Evolutionary conservation across 2,329 filamentous ascomycete species (phyloP), one percentile per base, ranked within the genome.

Genomic region (Curvularia sp.): DNA sequence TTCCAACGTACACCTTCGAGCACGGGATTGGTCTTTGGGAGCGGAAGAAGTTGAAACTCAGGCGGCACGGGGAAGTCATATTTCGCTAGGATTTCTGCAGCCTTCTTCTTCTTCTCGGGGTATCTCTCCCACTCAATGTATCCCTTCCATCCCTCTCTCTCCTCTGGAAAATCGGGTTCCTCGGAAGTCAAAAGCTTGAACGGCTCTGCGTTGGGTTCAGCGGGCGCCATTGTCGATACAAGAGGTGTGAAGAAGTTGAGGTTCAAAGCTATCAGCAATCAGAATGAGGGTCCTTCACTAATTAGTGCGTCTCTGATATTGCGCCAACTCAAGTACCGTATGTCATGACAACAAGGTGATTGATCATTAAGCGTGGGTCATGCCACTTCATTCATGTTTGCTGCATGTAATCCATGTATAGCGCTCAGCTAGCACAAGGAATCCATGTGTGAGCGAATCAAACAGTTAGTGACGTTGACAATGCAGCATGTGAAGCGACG

Each of bases 31-130:
- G 74, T 78, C 2, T 78, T 64, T 1, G 80, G 80, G 3, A 82
- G 47, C 4, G 79, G 78, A 2, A 49, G 64, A 8, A 80, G 53
- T 58, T 82, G 80, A 38, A 78, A 82, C 49, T 81, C 80, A 1
- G 80, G 80, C 2, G 76, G 76, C 69, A 73, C 66, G 36, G 81
- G 80, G 71, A 88, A 83, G 57, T 82, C 75, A 53, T 86, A 83
- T 49, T 77, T 77, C 23, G 77, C 76, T 13, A 89, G 69, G 47
- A 89, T 83, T 54, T 85, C 80, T 46, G 83, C 81, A 0, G 86
- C 88, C 45, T 82, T 77, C 25, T 80, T 81, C 67, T 88, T 89
- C 74, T 89, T 90, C 47, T 89, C 86, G 0, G 88, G 88, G 53
- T 89, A 88, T 12, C 62, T 64, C 51, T 73, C 69, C 70, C 69